Evolutionary conservation across 1,139 yeast species (phyloP).

Genomic region (Hyphopichia burtonii): DNA sequence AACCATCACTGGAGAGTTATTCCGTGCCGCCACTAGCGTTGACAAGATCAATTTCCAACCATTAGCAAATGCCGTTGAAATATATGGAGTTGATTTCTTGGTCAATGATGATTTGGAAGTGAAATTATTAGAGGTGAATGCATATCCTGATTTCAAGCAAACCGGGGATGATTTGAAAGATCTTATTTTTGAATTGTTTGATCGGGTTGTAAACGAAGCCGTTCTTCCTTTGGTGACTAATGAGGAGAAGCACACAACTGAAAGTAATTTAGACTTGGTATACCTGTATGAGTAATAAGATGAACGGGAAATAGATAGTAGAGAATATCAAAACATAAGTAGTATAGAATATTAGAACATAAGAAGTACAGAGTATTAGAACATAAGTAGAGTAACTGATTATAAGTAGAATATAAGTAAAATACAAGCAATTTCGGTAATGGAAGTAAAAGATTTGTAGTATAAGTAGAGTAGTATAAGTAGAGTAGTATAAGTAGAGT

Average conservation of each 20-base stretch:
- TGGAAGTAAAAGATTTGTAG: too few relatives aligned
- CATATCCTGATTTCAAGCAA: slow-evolving; percentile 96
- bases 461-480: too few relatives aligned
- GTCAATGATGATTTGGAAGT: slow-evolving; percentile 59
- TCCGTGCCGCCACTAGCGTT: slow-evolving; percentile 75
- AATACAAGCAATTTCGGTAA: too few relatives aligned
- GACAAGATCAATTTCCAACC: slow-evolving; percentile 92
- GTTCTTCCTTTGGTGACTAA: slow-evolving; percentile 17
- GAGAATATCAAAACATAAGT: too few relatives aligned
- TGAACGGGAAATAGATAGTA: too few relatives aligned
- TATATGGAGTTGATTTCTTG: slow-evolving; percentile 85
- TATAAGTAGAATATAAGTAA: too few relatives aligned
- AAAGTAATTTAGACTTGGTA: slow-evolving; percentile 9
- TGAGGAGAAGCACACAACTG: background rate
- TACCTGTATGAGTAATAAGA: too few relatives aligned
- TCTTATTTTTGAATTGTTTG: slow-evolving; percentile 61
- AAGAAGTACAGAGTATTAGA: too few relatives aligned
- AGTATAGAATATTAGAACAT: too few relatives aligned
- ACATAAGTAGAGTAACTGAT: too few relatives aligned
- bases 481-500: too few relatives aligned
- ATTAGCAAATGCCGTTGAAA: slow-evolving; percentile 74
- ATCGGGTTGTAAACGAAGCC: slow-evolving; percentile 34
- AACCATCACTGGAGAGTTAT: slow-evolving; percentile 65
- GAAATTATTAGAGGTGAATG: slow-evolving; percentile 76
- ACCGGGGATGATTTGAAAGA: slow-evolving; percentile 76